A percentile compares a stretch with the other conserved stretches of the same genome.
phyloP scores from a whole-genome alignment of 495 filamentous ascomycete genomes.

The Daldinia decipiens region DNA sequence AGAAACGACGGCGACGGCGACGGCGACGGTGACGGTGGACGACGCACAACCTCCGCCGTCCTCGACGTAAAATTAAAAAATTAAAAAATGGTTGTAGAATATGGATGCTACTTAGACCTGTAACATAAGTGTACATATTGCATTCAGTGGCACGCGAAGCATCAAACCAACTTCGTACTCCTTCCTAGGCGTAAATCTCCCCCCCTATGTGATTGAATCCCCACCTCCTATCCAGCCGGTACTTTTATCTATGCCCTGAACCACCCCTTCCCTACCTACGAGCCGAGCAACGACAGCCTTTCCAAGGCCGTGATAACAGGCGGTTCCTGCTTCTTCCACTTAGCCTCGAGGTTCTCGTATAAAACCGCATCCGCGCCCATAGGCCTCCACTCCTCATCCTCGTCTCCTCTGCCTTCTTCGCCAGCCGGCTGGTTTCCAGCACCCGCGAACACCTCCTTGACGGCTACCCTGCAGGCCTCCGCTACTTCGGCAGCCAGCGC shows the following conservation, averaged over 20 bases:
- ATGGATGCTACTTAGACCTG: constrained; percentile 34
- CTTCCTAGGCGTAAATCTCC: neutral
- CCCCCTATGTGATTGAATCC: constrained; percentile 4
- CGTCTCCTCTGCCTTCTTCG: constrained; percentile 43
- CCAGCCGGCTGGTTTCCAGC: constrained; percentile 38
- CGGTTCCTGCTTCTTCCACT: constrained; percentile 55
- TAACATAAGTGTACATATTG: constrained; percentile 49
- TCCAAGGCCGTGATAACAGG: constrained; percentile 59
- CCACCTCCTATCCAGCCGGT: constrained; percentile 5
- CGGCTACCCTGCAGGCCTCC: constrained; percentile 68
- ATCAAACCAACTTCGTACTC: constrained; percentile 6
- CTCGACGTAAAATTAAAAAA: constrained; percentile 18
- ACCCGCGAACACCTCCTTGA: constrained; percentile 73
- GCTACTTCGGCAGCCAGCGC: constrained; percentile 74
- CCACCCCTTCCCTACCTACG: constrained; percentile 19
- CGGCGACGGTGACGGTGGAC: neutral
- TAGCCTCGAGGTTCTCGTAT: constrained; percentile 59
- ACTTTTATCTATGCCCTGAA: constrained; percentile 34
- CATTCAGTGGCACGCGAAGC: constrained; percentile 20
- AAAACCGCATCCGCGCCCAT: constrained; percentile 63
- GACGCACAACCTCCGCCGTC: constrained; percentile 32
- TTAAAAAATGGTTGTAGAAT: constrained; percentile 13
- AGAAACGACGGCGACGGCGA: neutral
- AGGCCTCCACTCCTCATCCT: constrained; percentile 50
- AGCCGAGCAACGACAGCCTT: constrained; percentile 66